These are phyloP conservation scores for Tephrocybe sp. DNA, from an alignment of 768 basidiomycete species.

Conservation along the genomic window DNA sequence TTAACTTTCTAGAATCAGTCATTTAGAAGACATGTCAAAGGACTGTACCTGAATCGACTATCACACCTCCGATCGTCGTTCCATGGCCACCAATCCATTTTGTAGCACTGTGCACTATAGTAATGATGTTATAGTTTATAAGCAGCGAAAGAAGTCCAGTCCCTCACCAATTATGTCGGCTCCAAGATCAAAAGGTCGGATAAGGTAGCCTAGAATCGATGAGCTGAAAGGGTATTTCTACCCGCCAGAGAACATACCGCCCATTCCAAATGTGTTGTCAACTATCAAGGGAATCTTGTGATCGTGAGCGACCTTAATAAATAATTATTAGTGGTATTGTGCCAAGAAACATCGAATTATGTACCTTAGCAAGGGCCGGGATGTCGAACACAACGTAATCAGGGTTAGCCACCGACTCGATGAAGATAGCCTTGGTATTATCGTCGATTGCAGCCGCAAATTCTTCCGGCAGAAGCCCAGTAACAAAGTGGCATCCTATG, in stretches of 20 bases:
- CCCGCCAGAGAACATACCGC: slow-evolving; percentile 34
- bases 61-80: slow-evolving; percentile 74
- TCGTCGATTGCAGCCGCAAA: slow-evolving; percentile 73
- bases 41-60: slow-evolving; percentile 64
- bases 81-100: slow-evolving; percentile 88
- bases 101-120: slow-evolving; percentile 70
- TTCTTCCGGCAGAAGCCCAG: slow-evolving; percentile 49
- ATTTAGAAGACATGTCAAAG: no score
- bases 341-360: neutral
- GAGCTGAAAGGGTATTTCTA: slow-evolving; percentile 14
- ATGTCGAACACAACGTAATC: slow-evolving; percentile 69
- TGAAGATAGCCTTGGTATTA: slow-evolving; percentile 73
- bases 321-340: no score
- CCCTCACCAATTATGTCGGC: slow-evolving; percentile 69
- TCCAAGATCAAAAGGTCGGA: slow-evolving; percentile 69
- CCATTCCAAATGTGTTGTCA: slow-evolving; percentile 79
- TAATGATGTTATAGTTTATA: neutral
- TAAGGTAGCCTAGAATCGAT: slow-evolving; percentile 48
- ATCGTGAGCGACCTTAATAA: slow-evolving; percentile 57
- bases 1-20: no score
- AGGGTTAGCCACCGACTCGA: slow-evolving; percentile 82
- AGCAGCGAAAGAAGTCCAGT: no score
- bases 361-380: slow-evolving; percentile 65
- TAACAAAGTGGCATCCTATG: slow-evolving; percentile 65
- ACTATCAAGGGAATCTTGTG: slow-evolving; percentile 77